Evolutionary conservation across 108 stramenopile species (phyloP).

Genomic region (Nannochloropsis granulata): DNA sequence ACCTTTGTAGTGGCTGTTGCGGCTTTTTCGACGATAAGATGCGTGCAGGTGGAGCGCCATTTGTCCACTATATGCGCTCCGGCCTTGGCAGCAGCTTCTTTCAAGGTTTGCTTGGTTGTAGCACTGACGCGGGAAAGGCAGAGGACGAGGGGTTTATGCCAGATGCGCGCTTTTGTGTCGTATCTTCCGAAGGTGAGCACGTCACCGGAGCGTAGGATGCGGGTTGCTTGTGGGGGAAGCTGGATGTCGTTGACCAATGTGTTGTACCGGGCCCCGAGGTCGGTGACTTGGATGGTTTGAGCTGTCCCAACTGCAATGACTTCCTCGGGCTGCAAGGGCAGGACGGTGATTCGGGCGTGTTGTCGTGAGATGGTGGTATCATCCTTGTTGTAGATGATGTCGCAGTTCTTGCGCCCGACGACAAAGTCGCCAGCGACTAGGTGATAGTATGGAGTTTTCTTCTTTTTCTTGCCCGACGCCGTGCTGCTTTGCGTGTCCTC

Average conservation of each 20-base stretch:
- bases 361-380: not conserved
- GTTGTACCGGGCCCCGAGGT: not conserved
- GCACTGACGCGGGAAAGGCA: not conserved
- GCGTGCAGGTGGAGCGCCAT: not conserved
- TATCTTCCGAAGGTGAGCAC: not conserved
- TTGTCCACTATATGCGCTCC: not conserved
- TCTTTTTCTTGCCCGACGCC: not conserved
- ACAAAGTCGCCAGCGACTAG: not conserved
- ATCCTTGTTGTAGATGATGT: not conserved
- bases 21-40: not conserved
- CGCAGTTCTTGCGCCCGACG: not conserved
- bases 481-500: not conserved
- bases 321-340: not conserved
- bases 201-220: not conserved
- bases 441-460: not conserved
- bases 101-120: not conserved
- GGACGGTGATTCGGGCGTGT: not conserved
- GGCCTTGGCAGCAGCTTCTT: not conserved
- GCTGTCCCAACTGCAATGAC: not conserved
- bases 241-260: not conserved
- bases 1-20: not conserved
- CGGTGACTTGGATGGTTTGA: not conserved
- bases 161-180: not conserved
- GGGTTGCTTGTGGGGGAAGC: not conserved
- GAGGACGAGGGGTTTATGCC: not conserved